Percentiles rank a stretch among this genome's conserved stretches.
These are phyloP conservation scores for Chlorella vulgaris DNA, from an alignment of 139 green algal genomes.

Conservation along the genomic window DNA sequence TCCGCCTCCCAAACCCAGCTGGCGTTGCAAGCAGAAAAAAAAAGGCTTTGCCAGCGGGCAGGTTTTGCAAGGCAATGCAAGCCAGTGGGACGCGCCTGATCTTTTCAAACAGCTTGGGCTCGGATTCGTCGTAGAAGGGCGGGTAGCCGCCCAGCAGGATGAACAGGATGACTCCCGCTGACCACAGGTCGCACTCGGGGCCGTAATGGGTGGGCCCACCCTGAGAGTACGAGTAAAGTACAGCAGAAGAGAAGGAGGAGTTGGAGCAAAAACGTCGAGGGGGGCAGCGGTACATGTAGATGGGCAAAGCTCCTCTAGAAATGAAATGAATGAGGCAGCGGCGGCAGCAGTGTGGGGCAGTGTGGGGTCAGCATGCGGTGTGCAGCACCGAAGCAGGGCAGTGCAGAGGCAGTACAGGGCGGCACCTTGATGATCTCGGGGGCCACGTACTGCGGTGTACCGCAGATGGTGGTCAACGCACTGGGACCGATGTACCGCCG, in stretches of 20 bases:
- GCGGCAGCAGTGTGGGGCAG: background rate
- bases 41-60: too few species aligned
- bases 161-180: constrained; percentile 77
- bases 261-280: background rate
- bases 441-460: constrained; percentile 93
- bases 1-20: background rate
- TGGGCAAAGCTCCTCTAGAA: background rate
- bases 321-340: background rate
- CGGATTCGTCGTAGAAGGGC: constrained; percentile 89
- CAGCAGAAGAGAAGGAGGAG: background rate
- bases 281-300: background rate
- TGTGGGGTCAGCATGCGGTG: background rate
- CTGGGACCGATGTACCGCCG: constrained; percentile 59
- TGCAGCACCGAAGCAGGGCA: background rate
- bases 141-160: constrained; percentile 91
- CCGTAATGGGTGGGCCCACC: constrained; percentile 52
- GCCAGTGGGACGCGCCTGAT: constrained; percentile 66
- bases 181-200: constrained; percentile 73
- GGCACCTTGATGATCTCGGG: constrained; percentile 85
- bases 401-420: background rate
- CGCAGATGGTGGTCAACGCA: constrained; percentile 84
- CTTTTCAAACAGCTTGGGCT: constrained; percentile 88
- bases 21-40: background rate
- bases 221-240: constrained; percentile 13
- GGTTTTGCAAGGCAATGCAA: too few species aligned